phyloP scores from a whole-genome alignment of 1,284 basidiomycete species.

The Heterobasidion annosum region DNA sequence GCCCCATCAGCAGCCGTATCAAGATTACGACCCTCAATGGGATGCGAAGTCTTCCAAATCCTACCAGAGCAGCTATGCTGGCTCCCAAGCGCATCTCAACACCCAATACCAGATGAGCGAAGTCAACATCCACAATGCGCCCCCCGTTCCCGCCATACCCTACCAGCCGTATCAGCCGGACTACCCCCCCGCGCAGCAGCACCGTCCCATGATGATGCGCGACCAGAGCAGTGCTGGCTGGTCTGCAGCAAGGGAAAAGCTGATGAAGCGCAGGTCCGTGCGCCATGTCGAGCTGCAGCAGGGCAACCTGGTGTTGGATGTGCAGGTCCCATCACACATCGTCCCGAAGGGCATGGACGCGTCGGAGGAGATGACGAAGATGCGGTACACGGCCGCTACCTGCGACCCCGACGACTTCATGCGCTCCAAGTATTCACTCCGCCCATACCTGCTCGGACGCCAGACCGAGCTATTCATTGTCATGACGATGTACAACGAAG shows the following conservation, averaged over 20 bases:
- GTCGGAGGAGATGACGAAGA: constrained; percentile 73
- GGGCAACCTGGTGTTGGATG: constrained; percentile 79
- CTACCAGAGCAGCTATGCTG: constrained; percentile 51
- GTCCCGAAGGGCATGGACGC: constrained; percentile 55
- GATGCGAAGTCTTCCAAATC: constrained; percentile 58
- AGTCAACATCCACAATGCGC: constrained; percentile 26
- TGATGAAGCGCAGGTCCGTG: constrained; percentile 71
- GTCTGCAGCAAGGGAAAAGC: constrained; percentile 60
- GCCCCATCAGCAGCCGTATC: constrained; percentile 4
- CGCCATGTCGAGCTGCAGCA: constrained; percentile 76
- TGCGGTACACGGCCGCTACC: constrained; percentile 90
- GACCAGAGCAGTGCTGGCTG: constrained; percentile 50
- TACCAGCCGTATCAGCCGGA: constrained; percentile 34
- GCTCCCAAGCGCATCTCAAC: constrained; percentile 65
- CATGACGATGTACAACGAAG: constrained; percentile 97
- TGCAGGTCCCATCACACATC: constrained; percentile 71
- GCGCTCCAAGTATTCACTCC: constrained; percentile 68
- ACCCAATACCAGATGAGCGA: constrained; percentile 44
- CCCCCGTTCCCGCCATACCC: constrained; percentile 45
- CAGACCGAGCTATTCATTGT: constrained; percentile 92
- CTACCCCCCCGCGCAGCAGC: constrained; percentile 45
- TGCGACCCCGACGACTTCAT: constrained; percentile 90
- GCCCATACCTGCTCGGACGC: constrained; percentile 79
- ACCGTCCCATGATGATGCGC: constrained; percentile 34
- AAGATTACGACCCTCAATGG: constrained; percentile 29